Conservation (phyloP, 2,329 filamentous ascomycete species). For the Epichloe hybrida region DNA sequence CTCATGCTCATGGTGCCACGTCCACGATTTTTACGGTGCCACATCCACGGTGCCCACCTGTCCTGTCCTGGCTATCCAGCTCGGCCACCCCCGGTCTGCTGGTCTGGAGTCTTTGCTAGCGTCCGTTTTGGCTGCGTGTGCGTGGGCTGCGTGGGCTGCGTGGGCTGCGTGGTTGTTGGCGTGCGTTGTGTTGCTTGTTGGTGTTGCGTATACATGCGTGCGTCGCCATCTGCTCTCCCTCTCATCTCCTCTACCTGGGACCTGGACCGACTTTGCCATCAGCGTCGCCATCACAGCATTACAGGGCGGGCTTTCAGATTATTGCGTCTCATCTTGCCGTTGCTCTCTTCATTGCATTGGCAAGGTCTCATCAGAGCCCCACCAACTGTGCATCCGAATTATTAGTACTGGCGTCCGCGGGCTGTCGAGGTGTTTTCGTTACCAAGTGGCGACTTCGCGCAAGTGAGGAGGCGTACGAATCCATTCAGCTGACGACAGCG, state of each 20-base stretch:
- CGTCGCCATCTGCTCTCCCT: neutral
- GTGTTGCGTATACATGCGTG: neutral
- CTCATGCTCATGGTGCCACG: too few relatives aligned
- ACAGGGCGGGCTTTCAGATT: neutral
- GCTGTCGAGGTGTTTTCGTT: neutral
- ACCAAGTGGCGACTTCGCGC: conserved; percentile 4
- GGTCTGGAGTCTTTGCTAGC: too few relatives aligned
- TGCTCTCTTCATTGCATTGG: neutral
- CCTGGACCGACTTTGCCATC: neutral
- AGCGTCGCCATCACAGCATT: too few relatives aligned
- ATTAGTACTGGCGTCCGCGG: neutral
- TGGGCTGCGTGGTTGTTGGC: too few relatives aligned
- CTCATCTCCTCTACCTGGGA: neutral
- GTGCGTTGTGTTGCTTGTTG: neutral
- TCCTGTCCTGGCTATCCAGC: neutral
- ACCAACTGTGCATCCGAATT: neutral
- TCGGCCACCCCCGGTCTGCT: neutral
- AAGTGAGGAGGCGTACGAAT: conserved; percentile 2
- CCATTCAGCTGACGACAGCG: conserved; percentile 8
- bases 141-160: too few relatives aligned
- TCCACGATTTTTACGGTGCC: too few relatives aligned
- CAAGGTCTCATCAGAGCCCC: neutral
- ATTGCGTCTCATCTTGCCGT: neutral
- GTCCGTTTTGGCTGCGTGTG: too few relatives aligned
- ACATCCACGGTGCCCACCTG: neutral